Conservation (phyloP, 331 rosid genomes). For the Pyrus hybrid region DNA sequence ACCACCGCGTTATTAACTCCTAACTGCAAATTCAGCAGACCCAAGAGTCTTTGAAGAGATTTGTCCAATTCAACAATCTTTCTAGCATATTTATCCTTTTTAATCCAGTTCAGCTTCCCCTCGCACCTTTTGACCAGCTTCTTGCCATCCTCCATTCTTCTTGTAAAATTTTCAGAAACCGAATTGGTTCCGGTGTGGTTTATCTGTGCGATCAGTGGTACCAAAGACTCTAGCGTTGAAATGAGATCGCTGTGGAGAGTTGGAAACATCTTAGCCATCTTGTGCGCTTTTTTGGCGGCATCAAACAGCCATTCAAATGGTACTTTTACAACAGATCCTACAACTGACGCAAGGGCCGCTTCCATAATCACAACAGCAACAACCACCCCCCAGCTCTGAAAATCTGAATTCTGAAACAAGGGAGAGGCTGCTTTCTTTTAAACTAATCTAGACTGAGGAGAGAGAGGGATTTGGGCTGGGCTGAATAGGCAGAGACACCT, state of each 20-base stretch:
- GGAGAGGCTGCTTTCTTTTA: not conserved
- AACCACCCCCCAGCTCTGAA: not conserved
- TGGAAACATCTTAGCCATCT: not conserved
- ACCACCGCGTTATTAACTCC: not conserved
- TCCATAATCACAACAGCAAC: not conserved
- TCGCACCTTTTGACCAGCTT: not conserved
- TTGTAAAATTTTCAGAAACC: not conserved
- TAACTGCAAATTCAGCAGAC: not conserved
- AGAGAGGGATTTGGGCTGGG: too few species aligned
- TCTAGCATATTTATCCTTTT: too few species aligned
- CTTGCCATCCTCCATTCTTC: not conserved
- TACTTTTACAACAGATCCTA: not conserved
- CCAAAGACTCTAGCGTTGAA: not conserved
- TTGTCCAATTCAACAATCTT: not conserved
- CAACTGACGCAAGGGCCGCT: not conserved
- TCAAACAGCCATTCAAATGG: not conserved
- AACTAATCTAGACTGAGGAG: too few species aligned
- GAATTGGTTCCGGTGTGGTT: not conserved
- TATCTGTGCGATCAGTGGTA: not conserved
- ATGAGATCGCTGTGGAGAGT: not conserved
- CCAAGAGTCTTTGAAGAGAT: not conserved
- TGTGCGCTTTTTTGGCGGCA: not conserved
- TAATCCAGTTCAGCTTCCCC: fast-evolving
- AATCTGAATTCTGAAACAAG: not conserved
- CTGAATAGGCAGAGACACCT: too few species aligned